phyloP scores from a whole-genome alignment of 495 filamentous ascomycete genomes.

The Tuber calosporum region DNA sequence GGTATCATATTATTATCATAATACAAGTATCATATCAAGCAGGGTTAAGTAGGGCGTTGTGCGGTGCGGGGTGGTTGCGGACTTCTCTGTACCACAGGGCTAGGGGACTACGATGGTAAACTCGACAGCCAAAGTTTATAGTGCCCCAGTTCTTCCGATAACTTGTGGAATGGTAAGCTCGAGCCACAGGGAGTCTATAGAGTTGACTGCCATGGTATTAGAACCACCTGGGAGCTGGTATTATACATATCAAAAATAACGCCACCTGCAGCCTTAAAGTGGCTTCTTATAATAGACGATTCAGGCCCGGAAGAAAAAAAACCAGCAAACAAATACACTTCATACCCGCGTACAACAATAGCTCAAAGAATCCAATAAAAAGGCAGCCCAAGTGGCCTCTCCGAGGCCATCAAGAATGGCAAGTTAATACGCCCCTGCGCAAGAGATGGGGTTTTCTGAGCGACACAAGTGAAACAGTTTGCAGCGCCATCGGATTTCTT shows the following conservation, averaged over 20 bases:
- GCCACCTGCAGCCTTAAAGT: not conserved
- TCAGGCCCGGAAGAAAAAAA: not conserved
- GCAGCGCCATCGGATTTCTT: no score
- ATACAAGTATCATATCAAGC: no score
- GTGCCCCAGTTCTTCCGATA: not conserved
- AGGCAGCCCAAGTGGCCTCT: not conserved
- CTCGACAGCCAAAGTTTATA: not conserved
- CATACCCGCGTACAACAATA: not conserved
- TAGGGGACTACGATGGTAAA: not conserved
- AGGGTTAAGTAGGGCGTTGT: no score
- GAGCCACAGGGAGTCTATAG: not conserved
- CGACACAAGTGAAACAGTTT: no score
- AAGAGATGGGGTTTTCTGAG: no score
- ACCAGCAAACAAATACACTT: not conserved
- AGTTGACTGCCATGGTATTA: not conserved
- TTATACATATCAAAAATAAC: not conserved
- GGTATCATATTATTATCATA: no score
- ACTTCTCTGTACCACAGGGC: not conserved
- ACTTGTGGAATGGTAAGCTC: not conserved
- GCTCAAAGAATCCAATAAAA: not conserved
- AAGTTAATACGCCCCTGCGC: not conserved
- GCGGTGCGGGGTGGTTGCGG: not conserved
- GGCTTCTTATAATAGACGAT: not conserved
- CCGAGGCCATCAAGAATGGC: not conserved
- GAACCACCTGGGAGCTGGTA: not conserved